A percentile compares a stretch with the other conserved stretches of the same genome.
Conservation (phyloP, 1,139 yeast genomes). For the Blastobotrys indianensis region DNA sequence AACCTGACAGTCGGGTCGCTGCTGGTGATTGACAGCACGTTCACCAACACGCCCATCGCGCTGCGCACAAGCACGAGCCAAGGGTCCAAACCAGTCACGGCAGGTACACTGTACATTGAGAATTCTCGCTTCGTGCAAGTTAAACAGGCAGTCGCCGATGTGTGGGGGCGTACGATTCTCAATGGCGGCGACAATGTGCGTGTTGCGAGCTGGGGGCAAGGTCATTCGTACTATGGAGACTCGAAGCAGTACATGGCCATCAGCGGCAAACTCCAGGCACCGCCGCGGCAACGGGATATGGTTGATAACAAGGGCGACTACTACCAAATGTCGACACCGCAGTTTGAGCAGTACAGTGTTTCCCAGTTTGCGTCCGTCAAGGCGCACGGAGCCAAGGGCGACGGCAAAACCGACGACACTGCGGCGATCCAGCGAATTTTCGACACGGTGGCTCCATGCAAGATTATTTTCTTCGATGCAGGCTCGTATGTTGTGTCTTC, state of each 20-base stretch:
- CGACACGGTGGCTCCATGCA: conserved; percentile 6
- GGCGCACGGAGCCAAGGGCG: neutral
- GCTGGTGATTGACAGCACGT: neutral
- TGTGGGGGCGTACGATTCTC: neutral
- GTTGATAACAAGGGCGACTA: conserved; percentile 3
- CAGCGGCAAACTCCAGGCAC: neutral
- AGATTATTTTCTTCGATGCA: conserved; percentile 13
- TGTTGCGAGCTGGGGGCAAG: neutral
- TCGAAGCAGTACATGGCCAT: neutral
- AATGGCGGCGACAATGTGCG: neutral
- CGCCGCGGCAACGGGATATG: conserved; percentile 3
- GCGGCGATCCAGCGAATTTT: conserved; percentile 12
- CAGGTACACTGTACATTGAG: neutral
- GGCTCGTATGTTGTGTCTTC: conserved; percentile 13
- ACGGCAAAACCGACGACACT: conserved; percentile 13
- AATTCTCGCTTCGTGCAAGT: neutral
- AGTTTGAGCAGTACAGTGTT: conserved; percentile 6
- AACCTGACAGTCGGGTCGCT: neutral
- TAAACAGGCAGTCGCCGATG: neutral
- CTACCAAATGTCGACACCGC: conserved; percentile 11
- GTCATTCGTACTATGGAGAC: neutral
- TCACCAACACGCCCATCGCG: neutral
- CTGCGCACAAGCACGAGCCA: neutral
- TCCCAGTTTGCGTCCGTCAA: conserved; percentile 11
- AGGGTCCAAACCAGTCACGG: neutral